These are phyloP conservation scores for Heimioporus retisporus DNA, from an alignment of 1,284 basidiomycete species.

Conservation along the genomic window DNA sequence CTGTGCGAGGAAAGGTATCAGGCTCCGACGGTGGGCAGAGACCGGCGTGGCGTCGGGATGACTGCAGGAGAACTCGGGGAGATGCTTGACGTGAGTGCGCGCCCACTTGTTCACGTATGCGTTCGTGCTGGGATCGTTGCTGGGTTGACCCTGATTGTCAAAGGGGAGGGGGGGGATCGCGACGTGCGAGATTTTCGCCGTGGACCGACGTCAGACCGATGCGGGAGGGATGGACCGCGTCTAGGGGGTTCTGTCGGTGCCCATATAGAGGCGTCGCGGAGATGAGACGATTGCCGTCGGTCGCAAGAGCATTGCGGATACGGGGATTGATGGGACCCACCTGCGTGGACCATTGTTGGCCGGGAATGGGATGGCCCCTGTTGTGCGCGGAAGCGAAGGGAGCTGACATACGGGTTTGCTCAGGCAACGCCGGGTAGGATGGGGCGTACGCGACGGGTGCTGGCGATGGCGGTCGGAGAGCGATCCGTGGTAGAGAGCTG, in stretches of 20 bases:
- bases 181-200: too few relatives aligned
- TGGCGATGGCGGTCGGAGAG: constrained; percentile 52
- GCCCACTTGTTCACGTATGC: constrained; percentile 14
- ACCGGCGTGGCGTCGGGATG: constrained; percentile 28
- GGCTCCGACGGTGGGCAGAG: constrained; percentile 9
- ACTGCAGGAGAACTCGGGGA: constrained; percentile 46
- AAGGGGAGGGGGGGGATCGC: not conserved
- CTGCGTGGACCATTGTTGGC: constrained; percentile 37
- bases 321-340: constrained; percentile 26
- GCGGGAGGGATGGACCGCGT: too few relatives aligned
- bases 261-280: constrained; percentile 24
- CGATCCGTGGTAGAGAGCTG: constrained; percentile 58
- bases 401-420: not conserved
- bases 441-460: constrained; percentile 50
- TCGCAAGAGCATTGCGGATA: constrained; percentile 27
- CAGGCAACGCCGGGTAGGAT: constrained; percentile 35
- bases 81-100: constrained; percentile 52
- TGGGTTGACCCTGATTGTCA: constrained; percentile 32
- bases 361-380: constrained; percentile 24
- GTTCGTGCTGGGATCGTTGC: constrained; percentile 18
- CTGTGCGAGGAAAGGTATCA: constrained; percentile 36
- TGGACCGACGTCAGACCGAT: too few relatives aligned
- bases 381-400: constrained; percentile 10
- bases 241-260: too few relatives aligned
- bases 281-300: constrained; percentile 42